Evolutionary conservation across 164 flowering plant genomes (phyloP).

Genomic region (Magnolia sinica): DNA sequence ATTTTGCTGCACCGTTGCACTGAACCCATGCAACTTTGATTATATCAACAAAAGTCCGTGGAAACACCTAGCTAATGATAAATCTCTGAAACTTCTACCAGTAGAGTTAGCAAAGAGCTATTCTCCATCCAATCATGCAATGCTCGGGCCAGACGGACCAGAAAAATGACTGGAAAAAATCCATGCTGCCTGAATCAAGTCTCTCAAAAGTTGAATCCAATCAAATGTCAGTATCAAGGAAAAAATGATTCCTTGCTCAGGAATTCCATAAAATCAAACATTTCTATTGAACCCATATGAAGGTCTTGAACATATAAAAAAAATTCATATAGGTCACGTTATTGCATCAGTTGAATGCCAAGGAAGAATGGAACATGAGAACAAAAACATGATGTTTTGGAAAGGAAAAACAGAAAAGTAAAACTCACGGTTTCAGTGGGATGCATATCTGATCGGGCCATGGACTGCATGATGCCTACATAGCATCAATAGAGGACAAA

Average conservation of each 20-base stretch:
- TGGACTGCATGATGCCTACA: neutral
- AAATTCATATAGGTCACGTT: neutral
- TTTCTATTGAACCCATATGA: neutral
- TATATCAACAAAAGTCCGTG: too few species aligned
- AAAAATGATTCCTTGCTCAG: too few species aligned
- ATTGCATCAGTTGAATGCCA: neutral
- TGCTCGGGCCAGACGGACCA: neutral
- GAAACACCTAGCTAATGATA: too few species aligned
- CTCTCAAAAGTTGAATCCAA: neutral
- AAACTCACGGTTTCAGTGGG: neutral
- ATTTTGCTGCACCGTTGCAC: too few species aligned
- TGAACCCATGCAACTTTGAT: too few species aligned
- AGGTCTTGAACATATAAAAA: neutral
- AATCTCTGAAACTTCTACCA: too few species aligned
- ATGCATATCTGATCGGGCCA: neutral
- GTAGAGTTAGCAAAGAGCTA: too few species aligned
- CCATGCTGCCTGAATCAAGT: neutral
- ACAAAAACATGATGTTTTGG: neutral
- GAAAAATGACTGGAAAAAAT: neutral
- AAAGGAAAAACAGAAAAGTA: neutral
- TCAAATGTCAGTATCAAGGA: neutral
- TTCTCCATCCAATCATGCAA: too few species aligned
- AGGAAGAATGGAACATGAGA: neutral
- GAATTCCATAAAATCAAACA: neutral
- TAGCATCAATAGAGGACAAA: neutral